Conservation (phyloP, 23 red algal species). For the Cyanidioschyzon merolae region DNA sequence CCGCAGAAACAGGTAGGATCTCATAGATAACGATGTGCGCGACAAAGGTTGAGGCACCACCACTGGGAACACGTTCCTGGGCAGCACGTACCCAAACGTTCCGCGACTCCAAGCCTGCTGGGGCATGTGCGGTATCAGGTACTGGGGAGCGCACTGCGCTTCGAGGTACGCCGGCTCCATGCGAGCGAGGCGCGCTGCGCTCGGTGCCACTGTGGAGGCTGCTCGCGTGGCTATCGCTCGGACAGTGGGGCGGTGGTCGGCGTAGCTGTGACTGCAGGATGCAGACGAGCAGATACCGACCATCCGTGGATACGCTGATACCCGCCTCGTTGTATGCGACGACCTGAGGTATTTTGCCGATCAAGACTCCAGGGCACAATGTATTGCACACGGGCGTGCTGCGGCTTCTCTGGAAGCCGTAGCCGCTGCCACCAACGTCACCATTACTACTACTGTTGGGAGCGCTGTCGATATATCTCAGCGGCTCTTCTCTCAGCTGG, state of each 20-base stretch:
- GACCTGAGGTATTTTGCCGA: conserved; percentile 15
- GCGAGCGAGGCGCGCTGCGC: neutral
- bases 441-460: neutral
- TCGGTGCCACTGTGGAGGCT: neutral
- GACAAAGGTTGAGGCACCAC: neutral
- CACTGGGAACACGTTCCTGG: too few species aligned
- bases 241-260: too few species aligned
- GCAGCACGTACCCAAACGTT: too few species aligned
- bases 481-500: neutral
- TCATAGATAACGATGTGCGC: neutral
- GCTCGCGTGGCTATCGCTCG: neutral
- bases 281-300: neutral
- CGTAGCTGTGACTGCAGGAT: too few species aligned
- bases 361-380: too few species aligned
- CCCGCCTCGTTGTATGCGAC: conserved; percentile 13
- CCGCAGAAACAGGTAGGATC: neutral
- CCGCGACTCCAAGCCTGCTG: too few species aligned
- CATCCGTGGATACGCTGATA: neutral
- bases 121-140: neutral
- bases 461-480: neutral
- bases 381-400: too few species aligned
- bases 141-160: neutral
- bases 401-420: too few species aligned
- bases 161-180: neutral
- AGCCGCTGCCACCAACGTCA: neutral